phyloP scores from a whole-genome alignment of 1,284 basidiomycete genomes.

The Irpex rosettiformis region DNA sequence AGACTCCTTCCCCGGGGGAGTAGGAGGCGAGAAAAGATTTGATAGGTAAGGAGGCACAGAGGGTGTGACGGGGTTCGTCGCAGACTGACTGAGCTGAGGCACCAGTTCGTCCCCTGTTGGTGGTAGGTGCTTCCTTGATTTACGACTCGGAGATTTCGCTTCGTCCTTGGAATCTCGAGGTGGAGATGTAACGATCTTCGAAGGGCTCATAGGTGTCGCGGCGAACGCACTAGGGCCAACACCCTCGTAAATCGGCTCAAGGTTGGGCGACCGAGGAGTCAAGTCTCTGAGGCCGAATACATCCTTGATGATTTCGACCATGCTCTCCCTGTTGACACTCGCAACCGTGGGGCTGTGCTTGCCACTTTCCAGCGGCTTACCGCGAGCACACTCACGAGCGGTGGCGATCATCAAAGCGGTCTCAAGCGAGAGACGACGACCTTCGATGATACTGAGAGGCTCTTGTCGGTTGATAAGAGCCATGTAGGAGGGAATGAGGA shows the following conservation, averaged over 20 bases:
- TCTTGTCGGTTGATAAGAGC: conserved; percentile 51
- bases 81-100: neutral
- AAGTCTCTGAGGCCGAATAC: conserved; percentile 28
- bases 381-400: conserved; percentile 53
- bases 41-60: conserved; percentile 2
- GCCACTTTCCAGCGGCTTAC: conserved; percentile 35
- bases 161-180: neutral
- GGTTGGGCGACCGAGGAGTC: conserved; percentile 25
- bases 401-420: conserved; percentile 53
- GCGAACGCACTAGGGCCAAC: conserved; percentile 11
- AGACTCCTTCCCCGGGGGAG: neutral
- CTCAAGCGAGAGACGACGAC: conserved; percentile 53
- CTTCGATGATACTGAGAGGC: conserved; percentile 56
- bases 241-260: conserved; percentile 21
- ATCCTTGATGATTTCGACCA: conserved; percentile 31
- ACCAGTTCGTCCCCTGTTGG: neutral
- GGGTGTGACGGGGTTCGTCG: conserved; percentile 1
- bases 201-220: conserved; percentile 9
- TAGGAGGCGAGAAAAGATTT: conserved; percentile 2
- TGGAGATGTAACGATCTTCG: conserved; percentile 10
- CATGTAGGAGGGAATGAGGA: conserved; percentile 55
- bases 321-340: conserved; percentile 34
- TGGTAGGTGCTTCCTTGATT: neutral
- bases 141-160: conserved; percentile 5
- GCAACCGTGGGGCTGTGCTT: conserved; percentile 34